Percentiles rank a stretch among this genome's conserved stretches.
Evolutionary conservation across 2,329 filamentous ascomycete species (phyloP).

Genomic region (Scedosporium aurantiacum): DNA sequence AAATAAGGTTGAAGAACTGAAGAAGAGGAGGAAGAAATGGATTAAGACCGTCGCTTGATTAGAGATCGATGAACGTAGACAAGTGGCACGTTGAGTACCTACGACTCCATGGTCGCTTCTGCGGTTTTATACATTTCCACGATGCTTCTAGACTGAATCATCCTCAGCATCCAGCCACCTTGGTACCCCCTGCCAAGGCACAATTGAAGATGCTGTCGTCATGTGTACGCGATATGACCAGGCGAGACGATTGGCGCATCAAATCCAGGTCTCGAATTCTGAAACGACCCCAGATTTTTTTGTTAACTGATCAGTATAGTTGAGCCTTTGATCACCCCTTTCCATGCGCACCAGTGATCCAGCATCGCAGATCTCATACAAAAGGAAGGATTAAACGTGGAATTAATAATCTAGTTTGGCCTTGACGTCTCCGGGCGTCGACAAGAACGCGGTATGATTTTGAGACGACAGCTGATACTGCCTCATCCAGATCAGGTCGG

Average conservation of each 20-base stretch:
- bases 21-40: constrained; percentile 8
- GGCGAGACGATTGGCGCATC: background rate
- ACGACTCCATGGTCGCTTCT: background rate
- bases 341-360: too few species aligned
- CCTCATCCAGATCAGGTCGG: too few species aligned
- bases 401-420: too few species aligned
- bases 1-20: background rate
- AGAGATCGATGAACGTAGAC: background rate
- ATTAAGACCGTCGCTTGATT: constrained; percentile 1
- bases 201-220: background rate
- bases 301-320: too few species aligned
- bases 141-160: background rate
- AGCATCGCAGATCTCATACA: too few species aligned
- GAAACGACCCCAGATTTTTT: background rate
- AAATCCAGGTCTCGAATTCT: background rate
- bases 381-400: too few species aligned
- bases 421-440: too few species aligned
- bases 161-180: background rate
- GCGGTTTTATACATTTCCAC: background rate
- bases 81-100: background rate
- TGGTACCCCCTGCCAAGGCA: background rate
- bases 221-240: background rate
- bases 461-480: too few species aligned
- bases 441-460: too few species aligned
- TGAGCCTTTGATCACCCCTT: too few species aligned